Percentiles rank a stretch among this genome's conserved stretches.
Conservation (phyloP, 305 asterid species). For the Plantago lanceolata region DNA sequence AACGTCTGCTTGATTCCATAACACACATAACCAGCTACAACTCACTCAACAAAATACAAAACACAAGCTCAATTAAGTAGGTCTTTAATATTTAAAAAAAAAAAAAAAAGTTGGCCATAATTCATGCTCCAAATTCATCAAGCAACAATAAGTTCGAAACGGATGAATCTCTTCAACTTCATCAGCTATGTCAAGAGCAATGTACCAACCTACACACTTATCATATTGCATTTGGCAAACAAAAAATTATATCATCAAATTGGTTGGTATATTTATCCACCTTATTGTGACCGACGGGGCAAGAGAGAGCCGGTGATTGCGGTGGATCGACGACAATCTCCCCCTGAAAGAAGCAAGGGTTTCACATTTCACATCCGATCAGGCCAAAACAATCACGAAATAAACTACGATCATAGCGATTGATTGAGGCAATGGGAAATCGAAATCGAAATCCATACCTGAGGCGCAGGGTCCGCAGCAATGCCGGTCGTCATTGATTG, state of each 20-base stretch:
- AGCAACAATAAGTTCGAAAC: not conserved
- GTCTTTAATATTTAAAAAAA: slow-evolving; percentile 11
- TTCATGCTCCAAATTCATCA: not conserved
- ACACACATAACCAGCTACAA: slow-evolving; percentile 1
- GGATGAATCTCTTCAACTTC: not conserved
- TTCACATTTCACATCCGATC: not conserved
- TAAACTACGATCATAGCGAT: not conserved
- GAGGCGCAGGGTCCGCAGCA: slow-evolving; percentile 37
- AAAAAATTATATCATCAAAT: not conserved
- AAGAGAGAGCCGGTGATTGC: slow-evolving; percentile 40
- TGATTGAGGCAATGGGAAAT: slow-evolving; percentile 11
- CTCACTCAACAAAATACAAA: not conserved
- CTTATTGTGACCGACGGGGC: slow-evolving; percentile 65
- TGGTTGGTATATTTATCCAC: slow-evolving; percentile 29
- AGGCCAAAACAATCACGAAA: not conserved
- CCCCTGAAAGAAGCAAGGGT: slow-evolving; percentile 40
- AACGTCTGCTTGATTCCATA: not conserved
- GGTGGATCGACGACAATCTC: slow-evolving; percentile 45
- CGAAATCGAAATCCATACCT: slow-evolving; percentile 38
- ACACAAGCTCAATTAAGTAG: not conserved
- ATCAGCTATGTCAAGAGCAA: not conserved
- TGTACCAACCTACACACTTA: not conserved
- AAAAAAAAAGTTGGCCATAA: not conserved
- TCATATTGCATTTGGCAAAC: slow-evolving; percentile 1
- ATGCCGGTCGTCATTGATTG: slow-evolving; percentile 49